Base-by-base conservation (phyloP, 306 rosid species). In the Comarum palustre region DNA sequence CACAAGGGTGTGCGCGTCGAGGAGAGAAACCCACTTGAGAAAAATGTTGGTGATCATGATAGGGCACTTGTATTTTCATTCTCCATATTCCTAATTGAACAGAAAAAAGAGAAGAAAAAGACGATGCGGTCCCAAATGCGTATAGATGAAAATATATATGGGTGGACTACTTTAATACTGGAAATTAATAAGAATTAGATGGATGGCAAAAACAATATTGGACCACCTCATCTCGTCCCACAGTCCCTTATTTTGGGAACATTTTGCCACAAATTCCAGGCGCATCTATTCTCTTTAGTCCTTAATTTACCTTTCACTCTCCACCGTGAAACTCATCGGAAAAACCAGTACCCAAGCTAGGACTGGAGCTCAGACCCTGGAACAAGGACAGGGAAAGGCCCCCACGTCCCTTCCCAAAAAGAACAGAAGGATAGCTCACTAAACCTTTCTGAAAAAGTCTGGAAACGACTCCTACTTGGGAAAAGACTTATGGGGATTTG, bases 171-270 rank as follows among this genome's bases (percentile, higher is more conserved):
- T 86, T 92, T 82, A 88, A 83, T 66, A 85, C 75, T 75, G 59
- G 57, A 78, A 73, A 88, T 85, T 86, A 90, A 90, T 90, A 75
- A 81, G 75, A 88, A 88, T 87, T 92, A 82, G 82, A 89, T 66
- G 84, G 84, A 59, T 59, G 65, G 25, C 43, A 32, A 69, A 77
- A 82, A 78, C 76, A 60, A 73, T 73, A 73, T 73, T 78, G 97
- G 97, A 92, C 97, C 98, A 88, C 95, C 87, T 82, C 94, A 81
- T 88, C 89, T 79, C 87, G 34, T 75, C 52, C 73, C 73, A 69
- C 78, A 77, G 78, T 86, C 86, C 86, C 91, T 87, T 70, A 69
- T 89, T 86, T 82, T 83, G 78, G 86, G 66, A 85, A 76, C 87
- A 78, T 82, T 84, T 84, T 71, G 76, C 43, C 78, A 75, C 78